phyloP scores from a whole-genome alignment of 495 filamentous ascomycete species.

The Corynascus novoguineensis region DNA sequence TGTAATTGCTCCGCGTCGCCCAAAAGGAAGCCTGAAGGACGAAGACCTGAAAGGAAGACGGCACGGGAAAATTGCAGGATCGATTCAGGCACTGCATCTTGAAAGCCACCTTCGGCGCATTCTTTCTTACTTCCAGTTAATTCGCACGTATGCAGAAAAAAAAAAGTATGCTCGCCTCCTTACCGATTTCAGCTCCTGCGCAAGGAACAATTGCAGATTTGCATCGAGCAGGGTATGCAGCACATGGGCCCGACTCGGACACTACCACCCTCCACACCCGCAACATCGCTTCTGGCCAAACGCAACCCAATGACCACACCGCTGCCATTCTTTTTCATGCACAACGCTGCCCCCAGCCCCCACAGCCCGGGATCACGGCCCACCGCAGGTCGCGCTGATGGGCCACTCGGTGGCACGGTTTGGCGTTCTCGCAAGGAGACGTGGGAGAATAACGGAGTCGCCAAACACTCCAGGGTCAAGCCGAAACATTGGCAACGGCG shows the following conservation, averaged over 20 bases:
- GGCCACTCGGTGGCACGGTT: not conserved
- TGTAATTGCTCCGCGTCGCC: too few relatives aligned
- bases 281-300: not conserved
- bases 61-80: too few relatives aligned
- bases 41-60: too few relatives aligned
- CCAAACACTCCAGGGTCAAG: not conserved
- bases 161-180: not conserved
- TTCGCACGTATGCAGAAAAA: too few relatives aligned
- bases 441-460: not conserved
- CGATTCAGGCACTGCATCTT: too few relatives aligned
- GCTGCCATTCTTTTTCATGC: not conserved
- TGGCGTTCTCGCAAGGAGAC: not conserved
- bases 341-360: not conserved
- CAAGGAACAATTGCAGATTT: too few relatives aligned
- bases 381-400: not conserved
- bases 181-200: too few relatives aligned
- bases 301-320: not conserved
- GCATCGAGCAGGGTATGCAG: too few relatives aligned
- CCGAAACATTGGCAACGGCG: conserved; percentile 3
- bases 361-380: not conserved
- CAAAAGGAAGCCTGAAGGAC: too few relatives aligned
- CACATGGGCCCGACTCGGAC: too few relatives aligned
- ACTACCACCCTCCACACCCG: not conserved
- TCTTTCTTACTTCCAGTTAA: not conserved
- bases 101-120: not conserved